Percentiles rank a stretch among this genome's conserved stretches.
phyloP scores from a whole-genome alignment of 1,284 basidiomycete genomes.

The Marasmius oreades region DNA sequence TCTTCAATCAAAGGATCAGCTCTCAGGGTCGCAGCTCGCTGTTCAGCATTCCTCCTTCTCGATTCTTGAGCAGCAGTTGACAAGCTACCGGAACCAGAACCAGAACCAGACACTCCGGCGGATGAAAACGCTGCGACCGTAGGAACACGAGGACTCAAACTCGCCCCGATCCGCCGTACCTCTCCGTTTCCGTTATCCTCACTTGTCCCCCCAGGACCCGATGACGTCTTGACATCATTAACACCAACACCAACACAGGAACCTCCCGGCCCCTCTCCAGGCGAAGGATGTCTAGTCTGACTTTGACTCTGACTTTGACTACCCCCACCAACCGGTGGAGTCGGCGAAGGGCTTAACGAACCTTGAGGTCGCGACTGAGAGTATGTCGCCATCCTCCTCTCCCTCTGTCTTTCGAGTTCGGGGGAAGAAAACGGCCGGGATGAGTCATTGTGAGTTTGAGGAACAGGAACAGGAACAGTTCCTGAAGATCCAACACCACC shows the following conservation, averaged over 20 bases:
- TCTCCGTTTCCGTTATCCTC: not conserved
- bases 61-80: slow-evolving; percentile 45
- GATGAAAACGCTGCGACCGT: not conserved
- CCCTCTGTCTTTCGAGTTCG: too few relatives aligned
- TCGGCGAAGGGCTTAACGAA: not conserved
- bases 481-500: not conserved
- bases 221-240: not conserved
- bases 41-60: slow-evolving; percentile 67
- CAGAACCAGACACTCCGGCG: not conserved
- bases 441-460: not conserved
- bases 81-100: too few relatives aligned
- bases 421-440: not conserved
- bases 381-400: not conserved
- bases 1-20: slow-evolving; percentile 58
- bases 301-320: too few relatives aligned
- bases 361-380: not conserved
- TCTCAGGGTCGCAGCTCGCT: slow-evolving; percentile 63
- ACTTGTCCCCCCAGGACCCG: not conserved
- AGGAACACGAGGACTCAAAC: not conserved
- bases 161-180: not conserved
- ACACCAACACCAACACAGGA: too few relatives aligned
- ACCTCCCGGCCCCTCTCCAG: not conserved
- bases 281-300: not conserved
- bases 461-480: not conserved
- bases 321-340: not conserved